phyloP scores from a whole-genome alignment of 495 filamentous ascomycete genomes.

The Talaromyces nanjingensis region DNA sequence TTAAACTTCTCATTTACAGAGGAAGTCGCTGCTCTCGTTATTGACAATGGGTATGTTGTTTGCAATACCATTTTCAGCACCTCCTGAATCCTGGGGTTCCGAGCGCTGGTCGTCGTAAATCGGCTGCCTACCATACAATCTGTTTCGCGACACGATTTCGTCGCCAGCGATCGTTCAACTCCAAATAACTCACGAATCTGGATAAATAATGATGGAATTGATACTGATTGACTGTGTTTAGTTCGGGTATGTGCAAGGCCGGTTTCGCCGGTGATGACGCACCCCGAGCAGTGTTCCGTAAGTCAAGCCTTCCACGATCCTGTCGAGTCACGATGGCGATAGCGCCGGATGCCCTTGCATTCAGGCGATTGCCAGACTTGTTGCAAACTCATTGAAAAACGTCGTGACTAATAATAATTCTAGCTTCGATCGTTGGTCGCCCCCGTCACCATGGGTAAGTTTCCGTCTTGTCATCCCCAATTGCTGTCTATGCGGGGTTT shows the following conservation, averaged over 20 bases:
- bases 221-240: slow-evolving; percentile 49
- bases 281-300: slow-evolving; percentile 99
- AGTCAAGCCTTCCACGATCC: slow-evolving; percentile 47
- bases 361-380: slow-evolving; percentile 5
- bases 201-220: neutral
- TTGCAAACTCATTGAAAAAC: neutral
- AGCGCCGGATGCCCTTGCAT: slow-evolving; percentile 23
- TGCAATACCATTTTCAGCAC: slow-evolving; percentile 16
- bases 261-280: slow-evolving; percentile 99
- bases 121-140: slow-evolving; percentile 10
- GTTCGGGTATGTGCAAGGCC: slow-evolving; percentile 99
- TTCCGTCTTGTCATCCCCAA: slow-evolving; percentile 13
- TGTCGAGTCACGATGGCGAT: slow-evolving; percentile 2
- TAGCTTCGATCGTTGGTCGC: slow-evolving; percentile 98
- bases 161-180: neutral
- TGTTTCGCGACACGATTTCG: neutral
- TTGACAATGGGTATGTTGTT: slow-evolving; percentile 98
- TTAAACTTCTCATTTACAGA: slow-evolving; percentile 52
- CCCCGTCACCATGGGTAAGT: slow-evolving; percentile 99
- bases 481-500: slow-evolving; percentile 12
- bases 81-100: slow-evolving; percentile 11
- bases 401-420: slow-evolving; percentile 17
- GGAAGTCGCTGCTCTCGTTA: slow-evolving; percentile 99
- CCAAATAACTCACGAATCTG: neutral
- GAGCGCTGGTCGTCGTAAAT: slow-evolving; percentile 9